Conservation (phyloP, 192 early-diverging fungal genomes). For the Backusella morwellensis region DNA sequence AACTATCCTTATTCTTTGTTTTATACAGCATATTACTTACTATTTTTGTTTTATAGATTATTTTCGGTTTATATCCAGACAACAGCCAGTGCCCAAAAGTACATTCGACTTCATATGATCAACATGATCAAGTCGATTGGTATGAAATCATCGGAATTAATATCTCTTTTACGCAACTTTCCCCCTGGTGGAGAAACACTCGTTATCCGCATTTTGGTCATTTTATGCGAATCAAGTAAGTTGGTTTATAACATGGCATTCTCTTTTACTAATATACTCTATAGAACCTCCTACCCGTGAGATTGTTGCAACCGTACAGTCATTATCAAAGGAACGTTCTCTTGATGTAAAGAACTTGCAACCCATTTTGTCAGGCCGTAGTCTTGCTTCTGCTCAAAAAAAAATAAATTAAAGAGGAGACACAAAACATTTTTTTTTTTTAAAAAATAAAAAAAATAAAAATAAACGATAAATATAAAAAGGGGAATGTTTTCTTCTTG, state of each 20-base stretch:
- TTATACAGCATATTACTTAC: not conserved
- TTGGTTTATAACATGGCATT: not conserved
- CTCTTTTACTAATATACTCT: not conserved
- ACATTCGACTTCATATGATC: conserved; percentile 56
- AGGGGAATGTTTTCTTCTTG: not conserved
- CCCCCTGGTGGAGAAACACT: conserved; percentile 72
- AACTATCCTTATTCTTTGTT: conserved; percentile 3
- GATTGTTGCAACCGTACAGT: not conserved
- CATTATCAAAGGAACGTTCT: conserved; percentile 5
- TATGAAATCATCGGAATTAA: conserved; percentile 50
- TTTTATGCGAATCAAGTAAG: conserved; percentile 60
- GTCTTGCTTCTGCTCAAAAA: not conserved
- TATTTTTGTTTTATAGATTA: conserved; percentile 39
- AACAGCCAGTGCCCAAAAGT: conserved; percentile 40
- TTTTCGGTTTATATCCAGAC: conserved; percentile 46
- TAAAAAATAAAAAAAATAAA: not conserved
- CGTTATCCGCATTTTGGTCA: conserved; percentile 57
- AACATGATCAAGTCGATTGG: conserved; percentile 67
- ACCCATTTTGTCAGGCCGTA: not conserved
- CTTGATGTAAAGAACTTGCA: conserved; percentile 6
- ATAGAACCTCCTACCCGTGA: conserved; percentile 11
- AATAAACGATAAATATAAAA: not conserved
- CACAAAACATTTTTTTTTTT: not conserved
- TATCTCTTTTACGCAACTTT: conserved; percentile 59
- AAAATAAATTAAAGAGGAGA: conserved; percentile 6